Base-by-base conservation (phyloP, 345 rosid species). In the Tarenaya hassleriana region DNA sequence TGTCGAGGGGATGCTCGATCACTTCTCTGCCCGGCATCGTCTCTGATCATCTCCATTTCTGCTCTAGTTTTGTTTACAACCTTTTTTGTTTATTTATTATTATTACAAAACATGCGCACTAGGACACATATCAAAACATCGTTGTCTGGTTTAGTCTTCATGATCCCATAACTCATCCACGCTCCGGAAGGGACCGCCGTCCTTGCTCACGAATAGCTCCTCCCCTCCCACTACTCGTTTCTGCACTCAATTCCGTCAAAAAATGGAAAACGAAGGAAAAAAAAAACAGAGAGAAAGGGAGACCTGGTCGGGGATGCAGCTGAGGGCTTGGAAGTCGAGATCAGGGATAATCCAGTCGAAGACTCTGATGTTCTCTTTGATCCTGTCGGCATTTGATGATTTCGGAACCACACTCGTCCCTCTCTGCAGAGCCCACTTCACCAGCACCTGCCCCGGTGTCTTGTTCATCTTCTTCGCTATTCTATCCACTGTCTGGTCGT, bases 161-260 rank as follows among this genome's bases (percentile, higher is more conserved):
- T 73, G 63, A 53, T 79, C 89, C 85, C 79, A 82, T 17, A 76
- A 52, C 48, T 74, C 81, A 5, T 79, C 89, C 41, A 71, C 77
- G 7, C 75, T 69, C 11, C 60, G 67, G 58, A 69, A 69, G 9
- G 81, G 79, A 8, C 84, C 81, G 0, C 43, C 62, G 0, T 34
- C 61, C 64, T 71, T 62, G 69, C 71, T 75, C 16, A 70, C 81
- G 21, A 73, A 71, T 7, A 75, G 13, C 10, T 74, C 70, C 58
- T 56, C 83, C 7, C 81, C 83, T 27, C 69, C 73, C 21, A 77
- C 8, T 38, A 75, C 79, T 56, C 79, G 71, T 43, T 42, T 67
- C 79, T 77, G 79, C 41, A 54, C 2, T 9, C 10, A 17, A 17
- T 7, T 12, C 8, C 14, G 34, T 41, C 19, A 46, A 10, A 7